Conservation (phyloP, 495 filamentous ascomycete genomes). For the Aspergillus nidulans region DNA sequence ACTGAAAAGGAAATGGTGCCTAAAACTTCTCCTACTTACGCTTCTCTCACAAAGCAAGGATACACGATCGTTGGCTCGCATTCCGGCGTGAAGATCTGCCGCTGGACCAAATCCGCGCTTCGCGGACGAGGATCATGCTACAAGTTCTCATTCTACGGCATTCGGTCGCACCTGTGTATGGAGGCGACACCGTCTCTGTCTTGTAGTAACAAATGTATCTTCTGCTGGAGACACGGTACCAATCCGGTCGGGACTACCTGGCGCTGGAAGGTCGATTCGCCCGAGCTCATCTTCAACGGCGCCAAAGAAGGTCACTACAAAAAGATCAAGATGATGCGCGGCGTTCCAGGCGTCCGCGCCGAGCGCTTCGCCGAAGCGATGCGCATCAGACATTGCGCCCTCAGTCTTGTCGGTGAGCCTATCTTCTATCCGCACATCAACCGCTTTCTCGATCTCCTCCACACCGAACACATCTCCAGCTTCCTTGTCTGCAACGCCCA, state of each 20-base stretch:
- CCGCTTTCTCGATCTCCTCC: slow-evolving; percentile 75
- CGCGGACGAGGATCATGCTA: slow-evolving; percentile 93
- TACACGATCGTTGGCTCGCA: slow-evolving; percentile 94
- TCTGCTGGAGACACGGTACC: slow-evolving; percentile 97
- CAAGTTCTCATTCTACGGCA: slow-evolving; percentile 96
- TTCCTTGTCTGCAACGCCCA: slow-evolving; percentile 99
- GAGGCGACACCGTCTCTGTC: slow-evolving; percentile 92
- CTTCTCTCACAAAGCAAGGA: slow-evolving; percentile 88
- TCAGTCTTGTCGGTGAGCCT: slow-evolving; percentile 88
- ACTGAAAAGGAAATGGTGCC: slow-evolving; percentile 88
- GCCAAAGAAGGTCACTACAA: slow-evolving; percentile 89
- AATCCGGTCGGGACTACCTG: slow-evolving; percentile 95
- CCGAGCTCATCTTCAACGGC: slow-evolving; percentile 81
- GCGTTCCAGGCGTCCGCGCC: slow-evolving; percentile 85
- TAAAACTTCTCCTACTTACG: slow-evolving; percentile 78
- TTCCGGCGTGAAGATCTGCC: slow-evolving; percentile 94
- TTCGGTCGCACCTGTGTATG: slow-evolving; percentile 94
- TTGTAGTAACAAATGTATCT: slow-evolving; percentile 97
- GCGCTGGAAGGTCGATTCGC: slow-evolving; percentile 92
- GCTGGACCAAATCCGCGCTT: slow-evolving; percentile 98
- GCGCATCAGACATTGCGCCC: slow-evolving; percentile 85
- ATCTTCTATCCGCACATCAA: slow-evolving; percentile 99
- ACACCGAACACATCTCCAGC: slow-evolving; percentile 79
- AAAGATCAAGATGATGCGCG: slow-evolving; percentile 95
- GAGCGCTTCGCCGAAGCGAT: slow-evolving; percentile 91